A percentile compares a stretch with the other conserved stretches of the same genome.
phyloP scores from a whole-genome alignment of 257 asterid genomes.

The Solanum gandarillasii region DNA sequence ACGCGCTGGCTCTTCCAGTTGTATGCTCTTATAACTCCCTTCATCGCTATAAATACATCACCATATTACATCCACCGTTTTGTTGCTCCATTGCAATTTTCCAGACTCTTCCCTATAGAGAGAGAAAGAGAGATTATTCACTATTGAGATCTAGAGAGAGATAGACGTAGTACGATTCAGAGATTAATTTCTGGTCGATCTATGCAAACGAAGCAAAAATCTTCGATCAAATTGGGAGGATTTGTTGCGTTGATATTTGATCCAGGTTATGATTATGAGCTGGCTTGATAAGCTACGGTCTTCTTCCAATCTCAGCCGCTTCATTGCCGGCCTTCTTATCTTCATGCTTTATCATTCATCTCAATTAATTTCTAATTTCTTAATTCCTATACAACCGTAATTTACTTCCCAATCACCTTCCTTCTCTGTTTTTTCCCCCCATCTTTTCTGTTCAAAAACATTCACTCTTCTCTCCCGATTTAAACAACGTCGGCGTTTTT shows the following conservation, averaged over 20 bases:
- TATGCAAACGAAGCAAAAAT: slow-evolving; percentile 63
- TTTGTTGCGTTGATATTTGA: slow-evolving; percentile 17
- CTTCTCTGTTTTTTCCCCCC: not conserved
- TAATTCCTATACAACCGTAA: slow-evolving; percentile 90
- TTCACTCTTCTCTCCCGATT: not conserved
- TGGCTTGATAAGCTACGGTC: slow-evolving; percentile 61
- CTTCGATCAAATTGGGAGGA: slow-evolving; percentile 26
- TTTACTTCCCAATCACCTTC: not conserved
- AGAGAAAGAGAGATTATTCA: not conserved
- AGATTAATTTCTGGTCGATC: slow-evolving; percentile 17
- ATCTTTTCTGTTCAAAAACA: not conserved
- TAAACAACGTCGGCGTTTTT: not conserved
- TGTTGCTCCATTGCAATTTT: not conserved
- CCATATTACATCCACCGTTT: not conserved
- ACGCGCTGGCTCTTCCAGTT: not conserved
- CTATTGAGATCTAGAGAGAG: not conserved
- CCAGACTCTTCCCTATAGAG: not conserved
- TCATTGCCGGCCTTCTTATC: slow-evolving; percentile 81
- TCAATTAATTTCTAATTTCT: slow-evolving; percentile 84
- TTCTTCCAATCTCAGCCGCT: slow-evolving; percentile 79
- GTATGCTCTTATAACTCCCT: not conserved
- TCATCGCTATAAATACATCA: not conserved
- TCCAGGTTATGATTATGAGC: slow-evolving; percentile 49
- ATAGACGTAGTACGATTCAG: not conserved
- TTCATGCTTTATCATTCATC: slow-evolving; percentile 79